Base-by-base conservation (phyloP, 345 rosid genomes). In the Hevea brasiliensis region DNA sequence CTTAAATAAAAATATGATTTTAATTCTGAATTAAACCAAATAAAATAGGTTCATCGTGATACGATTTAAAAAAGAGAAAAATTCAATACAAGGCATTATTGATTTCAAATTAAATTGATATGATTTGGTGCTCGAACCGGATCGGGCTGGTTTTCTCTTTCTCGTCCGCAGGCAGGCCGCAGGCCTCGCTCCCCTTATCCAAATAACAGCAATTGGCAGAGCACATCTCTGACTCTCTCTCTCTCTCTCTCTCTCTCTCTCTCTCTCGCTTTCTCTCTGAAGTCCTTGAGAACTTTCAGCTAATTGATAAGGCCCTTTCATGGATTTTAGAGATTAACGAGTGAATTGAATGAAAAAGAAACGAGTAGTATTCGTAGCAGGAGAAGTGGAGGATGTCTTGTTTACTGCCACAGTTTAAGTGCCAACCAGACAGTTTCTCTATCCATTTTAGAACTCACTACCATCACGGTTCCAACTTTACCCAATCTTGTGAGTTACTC, bases 341-440 rank as follows among this genome's bases (percentile, higher is more conserved):
- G 23, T 53, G 54, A 54, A 13, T 61, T 75, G 74, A 75, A 48
- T 74, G 59, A 67, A 6, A 48, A 35, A n/a, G 18, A 61, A 53
- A 20, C 67, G 40, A 11, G 3, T 29, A 65, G 5, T 51, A 20
- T 29, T 24, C 37, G 26, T 61, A 9, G 13, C 60, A 67, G 45
- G 8, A 32, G 24, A 14, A 37, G 41, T 47, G 41, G 83, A 85
- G 75, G 81, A 88, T 87, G 92, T 92, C 98, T 55, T 92, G 94
- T 84, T 83, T 94, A 42, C 82, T 94, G 70, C 97, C 94, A 9
- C 97, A 88, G 84, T 89, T 94, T 87, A 94, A 90, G 88, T 92
- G 97, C 79, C 96, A 85, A 23, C 96, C 96, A 13, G 94, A 84
- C 82, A 72, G 83, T 23, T 87, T 94, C 85, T 81, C 85, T 79